Evolutionary conservation across 2,329 filamentous ascomycete genomes (phyloP).

Genomic region (Sphaerostilbella broomeana): DNA sequence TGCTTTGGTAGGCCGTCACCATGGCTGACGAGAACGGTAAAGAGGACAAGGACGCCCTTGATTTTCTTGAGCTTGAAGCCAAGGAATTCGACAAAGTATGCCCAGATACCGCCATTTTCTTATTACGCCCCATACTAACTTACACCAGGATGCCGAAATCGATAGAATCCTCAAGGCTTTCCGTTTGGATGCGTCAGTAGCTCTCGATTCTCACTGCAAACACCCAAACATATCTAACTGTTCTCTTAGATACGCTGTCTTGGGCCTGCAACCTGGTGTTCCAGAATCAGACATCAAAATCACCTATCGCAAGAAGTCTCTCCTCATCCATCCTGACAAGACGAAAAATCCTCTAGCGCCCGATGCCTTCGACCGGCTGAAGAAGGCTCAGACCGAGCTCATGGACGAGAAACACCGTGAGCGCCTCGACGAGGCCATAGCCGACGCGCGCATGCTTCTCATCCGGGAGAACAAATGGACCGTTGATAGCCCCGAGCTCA

Average conservation of each 20-base stretch:
- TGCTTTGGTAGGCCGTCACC: constrained; percentile 5
- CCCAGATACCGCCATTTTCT: neutral
- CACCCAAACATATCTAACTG: neutral
- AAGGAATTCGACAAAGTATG: constrained; percentile 84
- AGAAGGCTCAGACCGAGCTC: constrained; percentile 85
- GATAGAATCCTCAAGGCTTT: constrained; percentile 91
- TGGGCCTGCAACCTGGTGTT: constrained; percentile 92
- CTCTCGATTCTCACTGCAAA: neutral
- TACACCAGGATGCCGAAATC: constrained; percentile 86
- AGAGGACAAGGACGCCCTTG: constrained; percentile 68
- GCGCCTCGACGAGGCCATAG: constrained; percentile 86
- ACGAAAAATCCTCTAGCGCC: constrained; percentile 85
- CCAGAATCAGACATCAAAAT: constrained; percentile 94
- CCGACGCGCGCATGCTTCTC: constrained; percentile 88
- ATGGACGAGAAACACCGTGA: constrained; percentile 90
- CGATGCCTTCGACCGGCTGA: constrained; percentile 92
- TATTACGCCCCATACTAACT: constrained; percentile 15
- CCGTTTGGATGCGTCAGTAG: constrained; percentile 54
- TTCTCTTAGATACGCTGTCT: constrained; percentile 68
- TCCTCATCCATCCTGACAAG: constrained; percentile 98
- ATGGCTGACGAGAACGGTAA: constrained; percentile 35
- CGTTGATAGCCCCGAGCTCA: constrained; percentile 77
- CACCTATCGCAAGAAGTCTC: constrained; percentile 93
- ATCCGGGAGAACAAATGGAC: constrained; percentile 94
- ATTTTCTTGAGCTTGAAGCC: constrained; percentile 73